Evolutionary conservation across 495 filamentous ascomycete species (phyloP).

Genomic region (Podospora appendiculata): DNA sequence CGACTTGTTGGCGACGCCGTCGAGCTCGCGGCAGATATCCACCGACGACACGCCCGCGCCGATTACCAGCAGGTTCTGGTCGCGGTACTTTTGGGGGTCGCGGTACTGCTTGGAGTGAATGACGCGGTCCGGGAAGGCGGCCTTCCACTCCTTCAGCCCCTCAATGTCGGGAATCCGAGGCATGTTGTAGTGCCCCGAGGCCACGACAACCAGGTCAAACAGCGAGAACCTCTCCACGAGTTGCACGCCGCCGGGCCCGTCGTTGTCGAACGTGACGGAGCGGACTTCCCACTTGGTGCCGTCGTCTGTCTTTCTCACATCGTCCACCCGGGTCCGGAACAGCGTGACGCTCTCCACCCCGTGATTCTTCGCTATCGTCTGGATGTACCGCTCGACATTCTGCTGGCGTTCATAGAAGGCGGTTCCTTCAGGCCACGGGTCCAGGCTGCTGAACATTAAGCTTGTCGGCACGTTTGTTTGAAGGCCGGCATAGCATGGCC

Average conservation of each 20-base stretch:
- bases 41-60: slow-evolving; percentile 54
- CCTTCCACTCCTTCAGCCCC: slow-evolving; percentile 46
- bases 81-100: slow-evolving; percentile 34
- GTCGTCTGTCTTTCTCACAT: slow-evolving; percentile 34
- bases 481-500: slow-evolving; percentile 50
- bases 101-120: slow-evolving; percentile 57
- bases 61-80: slow-evolving; percentile 49
- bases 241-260: slow-evolving; percentile 3
- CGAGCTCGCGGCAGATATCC: slow-evolving; percentile 53
- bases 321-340: slow-evolving; percentile 52
- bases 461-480: slow-evolving; percentile 59
- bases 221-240: slow-evolving; percentile 19
- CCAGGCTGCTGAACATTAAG: slow-evolving; percentile 51
- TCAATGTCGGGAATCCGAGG: slow-evolving; percentile 48
- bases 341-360: slow-evolving; percentile 41
- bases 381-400: slow-evolving; percentile 51
- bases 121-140: slow-evolving; percentile 40
- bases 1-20: slow-evolving; percentile 37
- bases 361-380: slow-evolving; percentile 42
- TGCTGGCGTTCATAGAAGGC: slow-evolving; percentile 47
- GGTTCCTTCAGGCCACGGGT: slow-evolving; percentile 52
- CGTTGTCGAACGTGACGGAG: slow-evolving; percentile 28
- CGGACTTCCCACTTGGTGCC: slow-evolving; percentile 43
- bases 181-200: slow-evolving; percentile 52
- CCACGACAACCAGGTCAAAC: slow-evolving; percentile 52